These are phyloP conservation scores for Dothiorella sarmentorum DNA, from an alignment of 2,329 filamentous ascomycete species.

Conservation along the genomic window DNA sequence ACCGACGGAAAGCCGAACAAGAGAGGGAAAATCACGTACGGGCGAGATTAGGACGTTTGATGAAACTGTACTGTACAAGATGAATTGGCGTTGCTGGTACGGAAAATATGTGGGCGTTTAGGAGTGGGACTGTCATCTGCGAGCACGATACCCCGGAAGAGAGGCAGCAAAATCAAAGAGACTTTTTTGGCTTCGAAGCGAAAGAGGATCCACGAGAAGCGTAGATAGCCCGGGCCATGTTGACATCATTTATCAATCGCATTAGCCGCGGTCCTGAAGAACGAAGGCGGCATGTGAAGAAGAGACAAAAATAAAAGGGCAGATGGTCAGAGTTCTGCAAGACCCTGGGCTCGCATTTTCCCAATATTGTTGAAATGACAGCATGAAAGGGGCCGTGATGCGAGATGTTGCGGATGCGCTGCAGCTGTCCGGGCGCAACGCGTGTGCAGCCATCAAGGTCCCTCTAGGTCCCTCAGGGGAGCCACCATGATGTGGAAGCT, in stretches of 20 bases:
- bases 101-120: slow-evolving; percentile 4
- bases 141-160: slow-evolving; percentile 13
- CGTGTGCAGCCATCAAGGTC: background rate
- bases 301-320: background rate
- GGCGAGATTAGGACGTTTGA: slow-evolving; percentile 33
- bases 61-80: background rate
- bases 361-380: slow-evolving; percentile 1
- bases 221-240: slow-evolving; percentile 4
- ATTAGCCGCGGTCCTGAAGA: slow-evolving; percentile 4
- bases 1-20: slow-evolving; percentile 44
- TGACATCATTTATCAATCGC: slow-evolving; percentile 7
- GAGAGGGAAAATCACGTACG: slow-evolving; percentile 50
- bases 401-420: background rate
- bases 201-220: slow-evolving; percentile 1
- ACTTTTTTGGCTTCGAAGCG: background rate
- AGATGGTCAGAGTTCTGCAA: background rate
- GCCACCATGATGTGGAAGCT: slow-evolving; percentile 15
- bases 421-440: slow-evolving; percentile 3
- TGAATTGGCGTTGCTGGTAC: slow-evolving; percentile 1
- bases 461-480: slow-evolving; percentile 3
- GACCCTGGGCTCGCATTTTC: background rate
- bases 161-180: background rate
- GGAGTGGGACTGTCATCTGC: slow-evolving; percentile 11
- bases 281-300: slow-evolving; percentile 6
- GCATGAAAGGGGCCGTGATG: slow-evolving; percentile 13